A percentile compares a stretch with the other conserved stretches of the same genome.
Conservation (phyloP, 2,329 filamentous ascomycete genomes). For the Beauveria sp. region DNA sequence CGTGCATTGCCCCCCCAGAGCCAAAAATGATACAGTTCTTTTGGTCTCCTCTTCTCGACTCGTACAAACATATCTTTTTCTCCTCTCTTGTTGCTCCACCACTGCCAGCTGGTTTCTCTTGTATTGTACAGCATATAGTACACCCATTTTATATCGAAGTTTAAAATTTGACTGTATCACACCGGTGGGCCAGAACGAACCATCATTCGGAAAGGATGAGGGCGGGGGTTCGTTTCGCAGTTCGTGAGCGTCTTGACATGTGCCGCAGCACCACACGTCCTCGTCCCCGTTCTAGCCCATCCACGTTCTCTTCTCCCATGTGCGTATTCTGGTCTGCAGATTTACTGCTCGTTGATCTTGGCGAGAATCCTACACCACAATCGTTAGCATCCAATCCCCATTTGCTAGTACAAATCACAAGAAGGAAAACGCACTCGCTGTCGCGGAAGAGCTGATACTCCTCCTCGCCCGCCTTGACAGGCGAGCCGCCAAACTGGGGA, state of each 20-base stretch:
- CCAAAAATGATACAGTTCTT: not conserved
- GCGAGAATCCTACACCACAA: conserved; percentile 67
- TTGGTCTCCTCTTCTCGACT: not conserved
- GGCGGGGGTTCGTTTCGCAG: not conserved
- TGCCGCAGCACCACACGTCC: not conserved
- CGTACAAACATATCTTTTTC: not conserved
- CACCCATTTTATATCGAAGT: not conserved
- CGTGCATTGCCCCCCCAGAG: not conserved
- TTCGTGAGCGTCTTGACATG: conserved; percentile 14
- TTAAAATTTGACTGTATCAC: not conserved
- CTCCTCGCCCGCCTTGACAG: conserved; percentile 95
- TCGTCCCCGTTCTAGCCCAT: not conserved
- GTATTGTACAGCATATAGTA: conserved; percentile 10
- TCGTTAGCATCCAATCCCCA: conserved; percentile 13
- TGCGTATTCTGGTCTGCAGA: conserved; percentile 2
- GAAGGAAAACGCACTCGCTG: conserved; percentile 67
- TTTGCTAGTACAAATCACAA: not conserved
- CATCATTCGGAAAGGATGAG: not conserved
- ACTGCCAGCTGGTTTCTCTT: not conserved
- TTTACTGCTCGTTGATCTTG: conserved; percentile 87
- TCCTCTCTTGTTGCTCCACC: not conserved
- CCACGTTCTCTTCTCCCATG: conserved; percentile 15
- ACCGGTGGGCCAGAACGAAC: not conserved
- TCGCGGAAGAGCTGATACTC: conserved; percentile 96
- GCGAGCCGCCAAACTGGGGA: conserved; percentile 90